Evolutionary conservation across 2,329 filamentous ascomycete genomes (phyloP).

Genomic region (Harringtonia aguacate): DNA sequence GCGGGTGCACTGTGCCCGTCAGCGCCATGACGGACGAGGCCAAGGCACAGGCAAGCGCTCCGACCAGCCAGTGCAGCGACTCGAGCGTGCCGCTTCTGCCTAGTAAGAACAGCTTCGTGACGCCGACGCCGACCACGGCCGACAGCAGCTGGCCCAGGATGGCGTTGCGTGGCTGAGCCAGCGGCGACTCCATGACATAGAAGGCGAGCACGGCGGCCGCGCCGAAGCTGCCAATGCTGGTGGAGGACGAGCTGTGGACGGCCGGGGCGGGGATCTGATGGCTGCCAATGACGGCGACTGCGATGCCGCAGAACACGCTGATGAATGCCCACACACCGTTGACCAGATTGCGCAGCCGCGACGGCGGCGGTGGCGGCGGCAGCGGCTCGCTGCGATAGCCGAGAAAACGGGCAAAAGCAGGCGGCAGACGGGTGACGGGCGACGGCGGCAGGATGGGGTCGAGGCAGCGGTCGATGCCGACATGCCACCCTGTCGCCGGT

Average conservation of each 20-base stretch:
- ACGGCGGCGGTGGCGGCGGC: no score
- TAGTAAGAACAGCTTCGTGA: constrained; percentile 55
- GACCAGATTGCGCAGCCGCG: constrained; percentile 47
- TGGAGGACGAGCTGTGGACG: constrained; percentile 33
- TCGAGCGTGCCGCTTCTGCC: constrained; percentile 15
- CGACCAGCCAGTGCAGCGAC: constrained; percentile 48
- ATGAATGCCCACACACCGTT: constrained; percentile 53
- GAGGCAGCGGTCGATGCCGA: constrained; percentile 69
- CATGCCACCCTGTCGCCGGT: constrained; percentile 21
- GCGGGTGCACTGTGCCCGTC: constrained; percentile 64
- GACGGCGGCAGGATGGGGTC: constrained; percentile 61
- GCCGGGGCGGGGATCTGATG: constrained; percentile 37
- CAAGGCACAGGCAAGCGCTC: constrained; percentile 52
- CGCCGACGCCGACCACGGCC: constrained; percentile 46
- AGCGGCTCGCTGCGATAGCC: constrained; percentile 40
- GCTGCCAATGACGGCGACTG: constrained; percentile 47
- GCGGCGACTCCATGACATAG: constrained; percentile 58
- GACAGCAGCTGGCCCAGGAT: constrained; percentile 57
- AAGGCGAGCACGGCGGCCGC: constrained; percentile 67
- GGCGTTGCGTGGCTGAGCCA: constrained; percentile 62
- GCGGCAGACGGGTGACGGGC: constrained; percentile 53
- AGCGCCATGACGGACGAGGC: constrained; percentile 56
- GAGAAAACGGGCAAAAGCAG: constrained; percentile 55
- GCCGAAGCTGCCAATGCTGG: constrained; percentile 62
- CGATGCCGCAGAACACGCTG: constrained; percentile 51